Evolutionary conservation across 2,329 filamentous ascomycete species (phyloP).

Genomic region (Metarhizium anisopliae): DNA sequence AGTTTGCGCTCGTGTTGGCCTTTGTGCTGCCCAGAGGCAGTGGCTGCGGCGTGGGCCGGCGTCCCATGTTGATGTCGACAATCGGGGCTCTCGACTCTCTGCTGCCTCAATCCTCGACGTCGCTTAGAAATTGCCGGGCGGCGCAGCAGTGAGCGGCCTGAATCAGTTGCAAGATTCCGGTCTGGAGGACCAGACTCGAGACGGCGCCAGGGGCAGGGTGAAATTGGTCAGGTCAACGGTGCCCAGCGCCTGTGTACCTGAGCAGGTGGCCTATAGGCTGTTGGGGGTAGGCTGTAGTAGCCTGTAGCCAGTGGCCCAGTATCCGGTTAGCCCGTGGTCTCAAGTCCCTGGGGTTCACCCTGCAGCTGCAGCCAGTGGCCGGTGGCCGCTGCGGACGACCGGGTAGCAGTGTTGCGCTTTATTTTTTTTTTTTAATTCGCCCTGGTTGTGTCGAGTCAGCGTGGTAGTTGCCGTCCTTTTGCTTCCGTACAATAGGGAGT

Average conservation of each 20-base stretch:
- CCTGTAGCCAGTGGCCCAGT: too few species aligned
- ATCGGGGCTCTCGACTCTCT: background rate
- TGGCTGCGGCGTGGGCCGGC: constrained; percentile 50
- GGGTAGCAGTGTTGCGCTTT: background rate
- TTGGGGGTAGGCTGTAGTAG: too few species aligned
- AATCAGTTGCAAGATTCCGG: background rate
- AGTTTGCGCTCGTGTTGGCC: constrained; percentile 19
- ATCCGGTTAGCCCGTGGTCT: too few species aligned
- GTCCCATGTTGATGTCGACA: constrained; percentile 34
- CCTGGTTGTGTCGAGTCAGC: too few species aligned
- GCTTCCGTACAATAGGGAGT: too few species aligned
- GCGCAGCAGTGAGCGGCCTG: background rate
- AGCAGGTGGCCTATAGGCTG: too few species aligned
- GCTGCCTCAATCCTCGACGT: background rate
- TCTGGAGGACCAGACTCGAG: background rate
- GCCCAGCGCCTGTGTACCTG: too few species aligned
- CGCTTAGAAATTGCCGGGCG: background rate
- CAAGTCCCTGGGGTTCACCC: too few species aligned
- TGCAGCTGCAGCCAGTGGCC: background rate
- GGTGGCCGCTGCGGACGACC: background rate
- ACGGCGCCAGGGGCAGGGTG: too few species aligned
- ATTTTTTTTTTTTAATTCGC: background rate
- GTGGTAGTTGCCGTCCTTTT: too few species aligned
- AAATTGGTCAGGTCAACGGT: too few species aligned
- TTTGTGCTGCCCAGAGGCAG: constrained; percentile 37